Conservation (phyloP, 1,139 yeast species). For the Geotrichum phurueaensis region DNA sequence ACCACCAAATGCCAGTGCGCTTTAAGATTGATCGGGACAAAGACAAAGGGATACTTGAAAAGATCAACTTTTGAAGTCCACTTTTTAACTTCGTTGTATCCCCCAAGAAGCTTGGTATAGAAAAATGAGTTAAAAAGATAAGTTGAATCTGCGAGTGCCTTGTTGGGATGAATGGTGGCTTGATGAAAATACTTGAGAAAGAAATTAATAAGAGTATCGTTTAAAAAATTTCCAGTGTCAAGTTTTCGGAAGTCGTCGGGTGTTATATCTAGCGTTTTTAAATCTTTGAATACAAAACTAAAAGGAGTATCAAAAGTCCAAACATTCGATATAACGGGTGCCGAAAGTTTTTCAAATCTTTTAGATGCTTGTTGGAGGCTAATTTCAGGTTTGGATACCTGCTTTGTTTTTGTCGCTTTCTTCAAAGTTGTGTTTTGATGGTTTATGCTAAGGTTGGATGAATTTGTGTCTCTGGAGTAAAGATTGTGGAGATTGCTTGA, state of each 20-base stretch:
- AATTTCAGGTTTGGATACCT: background rate
- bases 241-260: conserved; percentile 35
- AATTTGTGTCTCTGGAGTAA: background rate
- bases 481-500: background rate
- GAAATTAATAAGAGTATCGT: conserved; percentile 41
- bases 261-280: conserved; percentile 29
- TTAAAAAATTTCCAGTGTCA: conserved; percentile 37
- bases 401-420: background rate
- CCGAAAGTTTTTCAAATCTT: background rate
- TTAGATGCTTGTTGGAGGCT: background rate
- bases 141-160: conserved; percentile 34
- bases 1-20: conserved; percentile 80
- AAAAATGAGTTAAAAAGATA: conserved; percentile 81
- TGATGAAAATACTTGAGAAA: conserved; percentile 30
- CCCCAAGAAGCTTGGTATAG: conserved; percentile 39
- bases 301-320: conserved; percentile 17
- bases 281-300: conserved; percentile 27
- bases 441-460: background rate
- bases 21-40: conserved; percentile 77
- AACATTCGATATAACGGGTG: background rate
- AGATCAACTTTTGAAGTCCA: conserved; percentile 77
- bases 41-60: conserved; percentile 53
- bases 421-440: background rate
- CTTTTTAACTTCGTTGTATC: conserved; percentile 59
- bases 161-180: conserved; percentile 11